Evolutionary conservation across 2,329 filamentous ascomycete species (phyloP).

Genomic region (Periconia sp.): DNA sequence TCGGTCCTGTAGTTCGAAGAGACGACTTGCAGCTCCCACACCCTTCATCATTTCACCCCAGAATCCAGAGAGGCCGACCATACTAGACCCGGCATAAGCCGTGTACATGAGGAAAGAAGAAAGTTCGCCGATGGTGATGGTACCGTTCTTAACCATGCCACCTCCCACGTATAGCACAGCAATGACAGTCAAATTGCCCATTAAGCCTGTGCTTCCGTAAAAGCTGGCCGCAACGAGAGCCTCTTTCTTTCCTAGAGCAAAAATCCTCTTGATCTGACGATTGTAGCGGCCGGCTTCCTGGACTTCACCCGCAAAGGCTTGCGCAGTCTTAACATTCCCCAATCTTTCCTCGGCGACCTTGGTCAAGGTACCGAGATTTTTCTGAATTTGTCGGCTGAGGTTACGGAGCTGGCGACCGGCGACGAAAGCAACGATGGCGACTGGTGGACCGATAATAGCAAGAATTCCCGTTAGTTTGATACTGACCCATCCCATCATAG

Average conservation of each 20-base stretch:
- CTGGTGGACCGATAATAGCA: constrained; percentile 83
- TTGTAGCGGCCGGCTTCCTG: constrained; percentile 92
- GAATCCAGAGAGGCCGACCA: constrained; percentile 93
- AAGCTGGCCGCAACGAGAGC: constrained; percentile 88
- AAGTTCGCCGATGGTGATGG: constrained; percentile 86
- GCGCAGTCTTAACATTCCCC: constrained; percentile 93
- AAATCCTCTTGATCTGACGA: constrained; percentile 87
- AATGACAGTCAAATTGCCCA: constrained; percentile 95
- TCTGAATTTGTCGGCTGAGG: constrained; percentile 88
- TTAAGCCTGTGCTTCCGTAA: constrained; percentile 82
- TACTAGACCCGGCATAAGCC: constrained; percentile 78
- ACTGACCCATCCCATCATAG: constrained; percentile 94
- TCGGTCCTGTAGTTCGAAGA: constrained; percentile 95
- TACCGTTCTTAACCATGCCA: constrained; percentile 81
- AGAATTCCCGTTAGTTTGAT: constrained; percentile 86
- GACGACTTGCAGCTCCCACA: constrained; percentile 89
- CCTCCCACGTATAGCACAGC: constrained; percentile 88
- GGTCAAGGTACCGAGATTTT: constrained; percentile 86
- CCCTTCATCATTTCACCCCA: constrained; percentile 99
- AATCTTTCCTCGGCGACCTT: constrained; percentile 98
- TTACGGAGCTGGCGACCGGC: constrained; percentile 89
- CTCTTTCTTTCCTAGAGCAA: constrained; percentile 82
- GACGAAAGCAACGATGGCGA: constrained; percentile 86
- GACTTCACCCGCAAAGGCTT: constrained; percentile 92
- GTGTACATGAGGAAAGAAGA: constrained; percentile 99